Evolutionary conservation across 179 eudicot species (phyloP).

Genomic region (Silene coronaria): DNA sequence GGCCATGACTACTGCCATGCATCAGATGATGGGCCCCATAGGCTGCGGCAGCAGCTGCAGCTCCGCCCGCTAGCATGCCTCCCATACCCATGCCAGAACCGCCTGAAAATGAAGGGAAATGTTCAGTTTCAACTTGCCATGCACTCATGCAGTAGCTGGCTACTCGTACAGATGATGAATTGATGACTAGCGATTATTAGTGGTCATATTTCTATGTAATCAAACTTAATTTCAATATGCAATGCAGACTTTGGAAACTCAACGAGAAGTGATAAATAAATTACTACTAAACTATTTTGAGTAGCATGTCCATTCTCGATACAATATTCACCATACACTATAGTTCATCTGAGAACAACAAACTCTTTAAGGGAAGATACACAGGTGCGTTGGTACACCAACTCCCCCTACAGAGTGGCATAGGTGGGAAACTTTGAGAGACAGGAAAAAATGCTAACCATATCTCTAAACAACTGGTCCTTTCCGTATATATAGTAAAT

Average conservation of each 20-base stretch:
- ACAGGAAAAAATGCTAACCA: background rate
- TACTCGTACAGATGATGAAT: background rate
- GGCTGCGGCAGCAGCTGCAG: slow-evolving; percentile 54
- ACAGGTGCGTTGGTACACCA: background rate
- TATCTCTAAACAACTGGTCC: too few species aligned
- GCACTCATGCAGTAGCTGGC: background rate
- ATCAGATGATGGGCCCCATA: slow-evolving; percentile 40
- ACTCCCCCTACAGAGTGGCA: background rate
- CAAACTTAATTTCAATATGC: background rate
- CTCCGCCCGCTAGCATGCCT: slow-evolving; percentile 47
- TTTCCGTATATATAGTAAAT: too few species aligned
- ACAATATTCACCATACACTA: too few species aligned
- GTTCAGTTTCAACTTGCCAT: background rate
- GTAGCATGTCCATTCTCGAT: background rate
- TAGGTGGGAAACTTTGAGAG: background rate
- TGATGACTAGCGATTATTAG: background rate
- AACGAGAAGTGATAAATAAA: background rate
- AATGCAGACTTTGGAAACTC: background rate
- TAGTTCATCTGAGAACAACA: background rate
- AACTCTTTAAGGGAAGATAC: background rate
- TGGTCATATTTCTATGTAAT: background rate
- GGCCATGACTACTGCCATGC: slow-evolving; percentile 29
- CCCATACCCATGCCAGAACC: slow-evolving; percentile 28
- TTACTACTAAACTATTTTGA: background rate
- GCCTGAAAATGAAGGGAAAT: slow-evolving; percentile 1